Evolutionary conservation across 805 yeast genomes (phyloP).

Genomic region (Metahyphopichia silvanorum): DNA sequence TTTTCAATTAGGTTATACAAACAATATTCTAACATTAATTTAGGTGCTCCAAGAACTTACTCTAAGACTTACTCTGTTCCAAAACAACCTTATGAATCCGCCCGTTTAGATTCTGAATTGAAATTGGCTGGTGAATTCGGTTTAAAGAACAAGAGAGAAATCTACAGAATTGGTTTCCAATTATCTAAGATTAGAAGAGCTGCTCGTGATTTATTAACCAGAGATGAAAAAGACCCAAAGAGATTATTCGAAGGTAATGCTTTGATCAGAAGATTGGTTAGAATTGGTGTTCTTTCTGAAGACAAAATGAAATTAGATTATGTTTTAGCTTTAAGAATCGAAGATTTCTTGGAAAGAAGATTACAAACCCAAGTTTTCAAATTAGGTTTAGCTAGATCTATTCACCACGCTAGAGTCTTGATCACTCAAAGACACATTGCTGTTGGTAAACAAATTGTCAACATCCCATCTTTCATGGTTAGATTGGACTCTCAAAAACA

Average conservation of each 20-base stretch:
- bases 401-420: slow-evolving; percentile 99
- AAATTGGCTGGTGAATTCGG: slow-evolving; percentile 99
- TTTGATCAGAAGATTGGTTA: slow-evolving; percentile 98
- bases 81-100: slow-evolving; percentile 98
- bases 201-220: slow-evolving; percentile 99
- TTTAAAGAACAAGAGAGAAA: slow-evolving; percentile 99
- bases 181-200: slow-evolving; percentile 99
- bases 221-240: slow-evolving; percentile 99
- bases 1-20: neutral
- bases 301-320: slow-evolving; percentile 99
- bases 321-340: slow-evolving; percentile 95
- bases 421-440: slow-evolving; percentile 99
- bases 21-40: slow-evolving; percentile 18
- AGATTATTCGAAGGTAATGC: slow-evolving; percentile 99
- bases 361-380: slow-evolving; percentile 99
- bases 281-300: slow-evolving; percentile 98
- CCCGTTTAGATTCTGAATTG: slow-evolving; percentile 99
- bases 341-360: slow-evolving; percentile 99
- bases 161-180: slow-evolving; percentile 99
- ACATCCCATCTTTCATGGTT: slow-evolving; percentile 98
- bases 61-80: slow-evolving; percentile 99
- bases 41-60: slow-evolving; percentile 98
- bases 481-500: slow-evolving; percentile 99
- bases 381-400: slow-evolving; percentile 98
- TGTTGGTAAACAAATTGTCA: slow-evolving; percentile 99